Conservation (phyloP, 2,329 filamentous ascomycete species). For the Trichophyton verrucosum region DNA sequence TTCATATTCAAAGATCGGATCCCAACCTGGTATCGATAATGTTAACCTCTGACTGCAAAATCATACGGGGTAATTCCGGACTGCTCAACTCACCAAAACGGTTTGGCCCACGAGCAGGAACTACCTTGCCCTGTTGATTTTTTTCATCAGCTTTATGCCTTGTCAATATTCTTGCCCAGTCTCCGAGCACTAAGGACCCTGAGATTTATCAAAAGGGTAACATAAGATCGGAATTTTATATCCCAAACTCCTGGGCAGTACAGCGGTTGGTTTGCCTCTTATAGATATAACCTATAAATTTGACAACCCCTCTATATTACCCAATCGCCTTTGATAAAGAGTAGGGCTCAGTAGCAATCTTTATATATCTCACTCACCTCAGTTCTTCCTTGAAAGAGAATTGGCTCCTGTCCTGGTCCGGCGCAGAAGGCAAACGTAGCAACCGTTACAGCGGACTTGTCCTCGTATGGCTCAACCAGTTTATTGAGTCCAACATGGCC, state of each 20-base stretch:
- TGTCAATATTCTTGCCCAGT: too few relatives aligned
- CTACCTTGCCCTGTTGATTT: constrained; percentile 56
- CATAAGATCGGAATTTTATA: not conserved
- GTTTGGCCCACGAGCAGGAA: constrained; percentile 64
- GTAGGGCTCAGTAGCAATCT: not conserved
- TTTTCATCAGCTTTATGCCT: not conserved
- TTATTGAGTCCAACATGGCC: constrained; percentile 82
- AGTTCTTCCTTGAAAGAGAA: constrained; percentile 86
- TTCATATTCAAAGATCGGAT: constrained; percentile 88
- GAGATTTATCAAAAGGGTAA: not conserved
- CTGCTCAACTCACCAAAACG: constrained; percentile 57
- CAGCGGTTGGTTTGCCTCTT: not conserved
- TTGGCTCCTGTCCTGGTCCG: constrained; percentile 69
- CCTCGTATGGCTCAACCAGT: constrained; percentile 72
- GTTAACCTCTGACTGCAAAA: constrained; percentile 11
- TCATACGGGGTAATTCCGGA: not conserved
- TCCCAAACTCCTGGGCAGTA: not conserved
- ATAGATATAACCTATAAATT: not conserved
- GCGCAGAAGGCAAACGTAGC: constrained; percentile 90
- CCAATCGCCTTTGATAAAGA: not conserved
- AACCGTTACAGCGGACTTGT: constrained; percentile 85
- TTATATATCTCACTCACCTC: constrained; percentile 38
- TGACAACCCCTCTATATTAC: not conserved
- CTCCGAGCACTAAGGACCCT: not conserved
- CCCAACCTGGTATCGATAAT: constrained; percentile 58